These are phyloP conservation scores for Ophiocordyceps robertsii DNA, from an alignment of 2,329 filamentous ascomycete species.

Conservation along the genomic window DNA sequence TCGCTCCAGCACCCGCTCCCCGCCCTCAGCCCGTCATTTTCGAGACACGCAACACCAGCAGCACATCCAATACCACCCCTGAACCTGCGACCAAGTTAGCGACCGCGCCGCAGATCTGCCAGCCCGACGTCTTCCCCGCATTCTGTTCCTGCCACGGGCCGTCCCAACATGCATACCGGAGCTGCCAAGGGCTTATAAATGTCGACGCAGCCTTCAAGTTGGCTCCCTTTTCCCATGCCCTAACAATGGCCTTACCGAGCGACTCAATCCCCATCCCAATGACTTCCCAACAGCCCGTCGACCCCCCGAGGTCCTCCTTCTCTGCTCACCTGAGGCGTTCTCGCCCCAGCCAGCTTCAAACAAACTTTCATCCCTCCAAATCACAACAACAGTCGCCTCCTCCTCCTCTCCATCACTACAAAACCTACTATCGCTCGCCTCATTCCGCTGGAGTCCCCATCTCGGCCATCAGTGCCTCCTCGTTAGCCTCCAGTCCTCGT, in stretches of 20 bases:
- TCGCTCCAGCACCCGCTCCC: not conserved
- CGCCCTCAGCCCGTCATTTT: conserved; percentile 1
- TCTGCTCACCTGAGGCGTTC: conserved; percentile 24
- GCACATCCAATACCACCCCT: conserved; percentile 1
- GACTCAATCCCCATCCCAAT: conserved; percentile 11
- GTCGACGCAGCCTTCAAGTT: conserved; percentile 18
- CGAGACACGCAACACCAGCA: conserved; percentile 1
- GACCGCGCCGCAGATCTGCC: conserved; percentile 2
- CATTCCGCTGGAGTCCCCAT: conserved; percentile 27
- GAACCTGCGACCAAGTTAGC: conserved; percentile 1
- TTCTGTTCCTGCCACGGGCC: conserved; percentile 11
- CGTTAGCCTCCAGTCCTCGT: conserved; percentile 39
- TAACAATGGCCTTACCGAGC: conserved; percentile 11
- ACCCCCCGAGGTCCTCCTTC: conserved; percentile 29
- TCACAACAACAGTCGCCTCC: conserved; percentile 8
- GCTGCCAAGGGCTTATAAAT: conserved; percentile 21
- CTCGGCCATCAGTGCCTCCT: conserved; percentile 43
- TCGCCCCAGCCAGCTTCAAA: conserved; percentile 35
- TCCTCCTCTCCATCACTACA: not conserved
- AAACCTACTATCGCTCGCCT: not conserved
- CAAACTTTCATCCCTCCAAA: conserved; percentile 20
- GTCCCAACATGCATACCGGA: conserved; percentile 21
- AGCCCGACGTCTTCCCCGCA: conserved; percentile 6
- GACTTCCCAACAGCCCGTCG: conserved; percentile 9
- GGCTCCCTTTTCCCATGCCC: conserved; percentile 11